Percentiles rank a stretch among this genome's conserved stretches.
phyloP scores from a whole-genome alignment of 805 yeast genomes.

The Myxozyma sirexii region DNA sequence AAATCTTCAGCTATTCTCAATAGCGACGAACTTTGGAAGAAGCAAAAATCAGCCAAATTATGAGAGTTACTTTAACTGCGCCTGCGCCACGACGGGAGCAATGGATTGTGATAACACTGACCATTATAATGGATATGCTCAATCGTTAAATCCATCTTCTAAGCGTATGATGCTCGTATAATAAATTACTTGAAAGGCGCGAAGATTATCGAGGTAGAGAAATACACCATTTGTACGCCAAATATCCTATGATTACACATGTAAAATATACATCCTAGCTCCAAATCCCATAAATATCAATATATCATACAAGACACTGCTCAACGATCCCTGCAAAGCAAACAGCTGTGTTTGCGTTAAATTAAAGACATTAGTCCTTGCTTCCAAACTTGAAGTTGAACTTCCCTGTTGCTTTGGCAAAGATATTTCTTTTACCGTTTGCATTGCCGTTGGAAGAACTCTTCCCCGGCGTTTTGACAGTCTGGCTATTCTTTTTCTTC shows the following conservation, averaged over 20 bases:
- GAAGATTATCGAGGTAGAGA: neutral
- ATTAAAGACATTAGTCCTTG: neutral
- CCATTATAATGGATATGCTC: too few species aligned
- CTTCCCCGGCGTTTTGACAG: neutral
- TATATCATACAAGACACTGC: neutral
- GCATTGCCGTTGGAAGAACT: neutral
- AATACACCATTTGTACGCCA: constrained; percentile 9
- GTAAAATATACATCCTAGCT: neutral
- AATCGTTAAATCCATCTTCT: too few species aligned
- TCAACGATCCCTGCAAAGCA: neutral
- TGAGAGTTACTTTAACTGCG: neutral
- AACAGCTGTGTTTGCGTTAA: neutral
- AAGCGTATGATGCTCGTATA: too few species aligned
- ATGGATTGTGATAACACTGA: too few species aligned
- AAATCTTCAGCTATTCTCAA: constrained; percentile 3
- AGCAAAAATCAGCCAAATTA: neutral
- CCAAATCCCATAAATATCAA: neutral
- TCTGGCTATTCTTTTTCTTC: neutral
- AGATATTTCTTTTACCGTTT: constrained; percentile 13
- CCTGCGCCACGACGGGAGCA: too few species aligned
- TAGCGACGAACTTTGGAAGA: constrained; percentile 1
- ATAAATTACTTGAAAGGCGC: neutral
- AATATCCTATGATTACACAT: constrained; percentile 13
- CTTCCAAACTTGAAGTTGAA: constrained; percentile 15
- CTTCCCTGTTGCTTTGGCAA: constrained; percentile 19